Percentiles rank a stretch among this genome's conserved stretches.
These are phyloP conservation scores for Camellia japonica DNA, from an alignment of 148 eudicot genomes.

Conservation along the genomic window DNA sequence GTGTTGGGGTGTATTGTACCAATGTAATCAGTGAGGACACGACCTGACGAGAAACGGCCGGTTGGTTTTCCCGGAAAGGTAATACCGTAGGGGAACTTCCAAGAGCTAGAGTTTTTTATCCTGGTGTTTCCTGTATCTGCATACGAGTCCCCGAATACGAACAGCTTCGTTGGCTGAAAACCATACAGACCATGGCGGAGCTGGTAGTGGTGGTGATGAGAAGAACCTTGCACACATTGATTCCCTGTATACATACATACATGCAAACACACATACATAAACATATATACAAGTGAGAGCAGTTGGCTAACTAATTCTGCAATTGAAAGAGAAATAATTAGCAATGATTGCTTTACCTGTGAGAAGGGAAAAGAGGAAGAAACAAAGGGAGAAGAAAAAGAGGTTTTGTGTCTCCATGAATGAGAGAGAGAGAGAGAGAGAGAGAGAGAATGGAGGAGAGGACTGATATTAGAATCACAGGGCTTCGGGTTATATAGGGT, in stretches of 20 bases:
- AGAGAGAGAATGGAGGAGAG: background rate
- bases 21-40: conserved; percentile 70
- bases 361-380: background rate
- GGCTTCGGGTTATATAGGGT: too few relatives aligned
- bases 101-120: conserved; percentile 26
- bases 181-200: background rate
- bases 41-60: conserved; percentile 79
- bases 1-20: conserved; percentile 30
- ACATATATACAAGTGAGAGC: too few relatives aligned
- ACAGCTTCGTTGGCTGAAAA: conserved; percentile 33
- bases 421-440: conserved; percentile 3
- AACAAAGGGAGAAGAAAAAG: background rate
- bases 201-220: background rate
- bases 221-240: background rate
- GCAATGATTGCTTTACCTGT: background rate
- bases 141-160: conserved; percentile 91
- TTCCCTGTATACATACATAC: conserved; percentile 1
- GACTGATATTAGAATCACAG: too few relatives aligned
- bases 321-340: background rate
- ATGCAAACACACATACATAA: too few relatives aligned
- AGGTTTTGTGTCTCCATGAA: background rate
- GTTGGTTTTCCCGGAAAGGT: conserved; percentile 74
- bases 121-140: conserved; percentile 68
- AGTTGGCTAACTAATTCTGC: background rate
- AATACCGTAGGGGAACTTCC: conserved; percentile 69